phyloP scores from a whole-genome alignment of 441 rosid genomes.

The Daphne laureola region DNA sequence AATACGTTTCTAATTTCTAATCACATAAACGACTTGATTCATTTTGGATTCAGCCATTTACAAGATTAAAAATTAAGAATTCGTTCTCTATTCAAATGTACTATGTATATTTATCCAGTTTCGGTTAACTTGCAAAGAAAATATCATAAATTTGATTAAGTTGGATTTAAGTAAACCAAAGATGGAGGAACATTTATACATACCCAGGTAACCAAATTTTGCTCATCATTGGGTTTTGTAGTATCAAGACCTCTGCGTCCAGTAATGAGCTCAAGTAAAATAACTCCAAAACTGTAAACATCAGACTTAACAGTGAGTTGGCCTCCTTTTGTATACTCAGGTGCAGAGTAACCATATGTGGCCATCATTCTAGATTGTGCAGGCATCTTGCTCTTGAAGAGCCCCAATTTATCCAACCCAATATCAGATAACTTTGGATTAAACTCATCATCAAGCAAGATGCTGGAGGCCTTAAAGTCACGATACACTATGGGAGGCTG shows the following conservation, averaged over 20 bases:
- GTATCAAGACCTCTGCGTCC: slow-evolving; percentile 80
- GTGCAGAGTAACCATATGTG: slow-evolving; percentile 88
- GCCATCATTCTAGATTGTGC: slow-evolving; percentile 59
- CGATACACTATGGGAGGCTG: slow-evolving; percentile 61
- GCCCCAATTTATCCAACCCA: slow-evolving; percentile 25
- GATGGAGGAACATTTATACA: not conserved
- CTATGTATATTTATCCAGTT: too few species aligned
- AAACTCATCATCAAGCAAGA: slow-evolving; percentile 48
- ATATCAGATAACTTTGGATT: slow-evolving; percentile 41
- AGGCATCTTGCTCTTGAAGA: slow-evolving; percentile 30
- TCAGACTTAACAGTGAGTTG: slow-evolving; percentile 60
- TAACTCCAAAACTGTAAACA: slow-evolving; percentile 83
- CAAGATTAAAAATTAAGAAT: too few species aligned
- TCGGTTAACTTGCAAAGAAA: too few species aligned
- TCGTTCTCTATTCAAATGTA: too few species aligned
- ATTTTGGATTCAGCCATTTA: too few species aligned
- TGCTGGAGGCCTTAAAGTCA: slow-evolving; percentile 68
- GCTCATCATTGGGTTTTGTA: slow-evolving; percentile 65
- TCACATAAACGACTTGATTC: too few species aligned
- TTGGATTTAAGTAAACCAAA: too few species aligned
- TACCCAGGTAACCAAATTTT: slow-evolving; percentile 92
- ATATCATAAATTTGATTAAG: too few species aligned
- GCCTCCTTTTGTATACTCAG: slow-evolving; percentile 65
- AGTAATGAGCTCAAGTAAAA: slow-evolving; percentile 73
- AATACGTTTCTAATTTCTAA: not conserved